Evolutionary conservation across 2,329 filamentous ascomycete genomes (phyloP).

Genomic region (Thelonectria blattea): DNA sequence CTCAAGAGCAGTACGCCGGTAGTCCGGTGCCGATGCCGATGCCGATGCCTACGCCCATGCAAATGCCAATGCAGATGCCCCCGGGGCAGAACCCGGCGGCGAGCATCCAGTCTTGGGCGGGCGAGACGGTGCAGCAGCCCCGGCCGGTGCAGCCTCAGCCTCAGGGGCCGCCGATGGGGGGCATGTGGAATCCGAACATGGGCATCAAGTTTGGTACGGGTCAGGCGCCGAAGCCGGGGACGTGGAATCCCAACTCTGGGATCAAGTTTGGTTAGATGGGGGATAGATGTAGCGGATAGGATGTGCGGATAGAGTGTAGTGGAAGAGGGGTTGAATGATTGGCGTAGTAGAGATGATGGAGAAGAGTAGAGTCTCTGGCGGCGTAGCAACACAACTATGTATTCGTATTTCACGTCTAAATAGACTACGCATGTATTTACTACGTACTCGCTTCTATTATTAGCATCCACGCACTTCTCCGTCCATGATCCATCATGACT

Average conservation of each 20-base stretch:
- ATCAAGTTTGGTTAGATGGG: constrained; percentile 57
- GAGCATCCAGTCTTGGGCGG: constrained; percentile 65
- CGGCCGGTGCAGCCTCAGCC: constrained; percentile 53
- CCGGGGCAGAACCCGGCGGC: constrained; percentile 42
- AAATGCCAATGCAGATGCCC: constrained; percentile 31
- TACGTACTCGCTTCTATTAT: neutral
- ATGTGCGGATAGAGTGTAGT: too few relatives aligned
- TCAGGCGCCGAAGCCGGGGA: constrained; percentile 44
- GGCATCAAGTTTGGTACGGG: constrained; percentile 74
- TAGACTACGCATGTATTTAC: too few relatives aligned
- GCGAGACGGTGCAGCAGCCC: constrained; percentile 63
- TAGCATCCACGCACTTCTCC: neutral
- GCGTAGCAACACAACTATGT: too few relatives aligned
- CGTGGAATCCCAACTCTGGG: constrained; percentile 65
- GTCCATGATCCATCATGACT: neutral
- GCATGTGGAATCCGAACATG: constrained; percentile 76
- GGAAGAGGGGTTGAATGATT: too few relatives aligned
- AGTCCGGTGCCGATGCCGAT: constrained; percentile 21
- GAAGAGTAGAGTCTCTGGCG: too few relatives aligned
- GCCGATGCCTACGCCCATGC: too few relatives aligned
- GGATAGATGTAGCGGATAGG: too few relatives aligned
- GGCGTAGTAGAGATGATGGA: too few relatives aligned
- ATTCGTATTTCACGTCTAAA: too few relatives aligned
- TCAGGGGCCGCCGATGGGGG: constrained; percentile 27
- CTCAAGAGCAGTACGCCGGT: constrained; percentile 31